Base-by-base conservation (phyloP, 2,329 filamentous ascomycete species). In the Rutstroemia sp. region DNA sequence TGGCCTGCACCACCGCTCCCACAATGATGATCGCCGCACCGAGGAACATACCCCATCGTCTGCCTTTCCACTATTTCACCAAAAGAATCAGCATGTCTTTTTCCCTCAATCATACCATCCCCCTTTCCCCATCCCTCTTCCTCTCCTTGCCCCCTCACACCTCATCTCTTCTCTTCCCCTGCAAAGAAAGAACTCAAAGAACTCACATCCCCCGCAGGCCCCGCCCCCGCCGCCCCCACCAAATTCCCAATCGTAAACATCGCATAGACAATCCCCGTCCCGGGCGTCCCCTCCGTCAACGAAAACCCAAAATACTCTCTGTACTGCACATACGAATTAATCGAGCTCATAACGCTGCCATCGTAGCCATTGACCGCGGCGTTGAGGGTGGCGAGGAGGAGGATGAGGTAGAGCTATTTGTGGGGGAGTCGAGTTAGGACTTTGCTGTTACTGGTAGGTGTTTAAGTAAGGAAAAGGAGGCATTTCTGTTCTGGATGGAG, bases 261-360 rank as follows among this genome's bases (percentile, higher is more conserved):
- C 6, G 53, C 53, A 50, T 55, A 64, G 30, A 64, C 58, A n/a
- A 65, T 57, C 2, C 62, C 62, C 2, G 63, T 63, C 2, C 47
- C 55, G 1, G 57, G 54, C 5, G 62, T 61, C 2, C 58, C 58
- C 19, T 59, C 58, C 7, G 53, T 59, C 0, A 62, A 54, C 17
- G 47, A 49, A 25, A 55, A 55, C 6, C 53, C 53, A 38, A 65
- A 63, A 34, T 58, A 62, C 23, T 52, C 30, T 45, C 61, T 52
- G 59, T 77, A 78, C 57, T 76, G 73, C 2, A 63, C 60, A 57
- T 75, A 75, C 25, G 70, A 71, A 62, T 77, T 77, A 64, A 78
- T 77, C 4, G 71, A 72, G 41, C 72, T 73, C 75, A 78, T 78
- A 5, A 78, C 64, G 8, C 72, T 74, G n/a, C 75, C 73, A 63